These are phyloP conservation scores for Leucosporidium creatinivorum DNA, from an alignment of 768 basidiomycete species.

Conservation along the genomic window DNA sequence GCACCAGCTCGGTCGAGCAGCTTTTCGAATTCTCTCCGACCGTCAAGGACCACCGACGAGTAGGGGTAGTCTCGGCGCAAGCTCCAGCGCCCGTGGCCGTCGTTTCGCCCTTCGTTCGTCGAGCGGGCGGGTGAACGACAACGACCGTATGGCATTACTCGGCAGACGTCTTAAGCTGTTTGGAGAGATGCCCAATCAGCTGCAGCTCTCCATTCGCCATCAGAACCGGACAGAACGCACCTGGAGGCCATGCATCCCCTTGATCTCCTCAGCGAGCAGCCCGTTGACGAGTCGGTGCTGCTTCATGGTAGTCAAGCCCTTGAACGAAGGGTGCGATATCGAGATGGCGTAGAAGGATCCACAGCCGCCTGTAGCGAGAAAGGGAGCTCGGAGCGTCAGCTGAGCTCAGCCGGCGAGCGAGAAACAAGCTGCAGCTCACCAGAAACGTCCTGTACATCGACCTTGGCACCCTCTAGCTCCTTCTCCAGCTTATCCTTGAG, in stretches of 20 bases:
- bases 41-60: no score
- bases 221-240: constrained; percentile 46
- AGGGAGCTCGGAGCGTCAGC: not conserved
- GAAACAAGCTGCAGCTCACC: constrained; percentile 50
- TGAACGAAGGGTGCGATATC: constrained; percentile 76
- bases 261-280: constrained; percentile 77
- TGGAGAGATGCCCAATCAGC: not conserved
- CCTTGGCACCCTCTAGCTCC: constrained; percentile 66
- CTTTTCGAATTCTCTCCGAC: no score
- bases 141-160: not conserved
- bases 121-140: no score
- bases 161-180: not conserved
- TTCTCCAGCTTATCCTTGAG: constrained; percentile 67
- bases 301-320: constrained; percentile 76
- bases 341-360: constrained; percentile 93
- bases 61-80: no score
- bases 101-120: no score
- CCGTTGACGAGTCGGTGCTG: constrained; percentile 88
- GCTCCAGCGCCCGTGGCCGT: no score
- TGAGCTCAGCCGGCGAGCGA: not conserved
- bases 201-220: not conserved
- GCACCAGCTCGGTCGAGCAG: no score
- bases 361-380: constrained; percentile 85
- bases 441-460: constrained; percentile 90
- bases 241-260: constrained; percentile 87